phyloP scores from a whole-genome alignment of 352 stramenopile species.

The Phytophthora sansomeana region DNA sequence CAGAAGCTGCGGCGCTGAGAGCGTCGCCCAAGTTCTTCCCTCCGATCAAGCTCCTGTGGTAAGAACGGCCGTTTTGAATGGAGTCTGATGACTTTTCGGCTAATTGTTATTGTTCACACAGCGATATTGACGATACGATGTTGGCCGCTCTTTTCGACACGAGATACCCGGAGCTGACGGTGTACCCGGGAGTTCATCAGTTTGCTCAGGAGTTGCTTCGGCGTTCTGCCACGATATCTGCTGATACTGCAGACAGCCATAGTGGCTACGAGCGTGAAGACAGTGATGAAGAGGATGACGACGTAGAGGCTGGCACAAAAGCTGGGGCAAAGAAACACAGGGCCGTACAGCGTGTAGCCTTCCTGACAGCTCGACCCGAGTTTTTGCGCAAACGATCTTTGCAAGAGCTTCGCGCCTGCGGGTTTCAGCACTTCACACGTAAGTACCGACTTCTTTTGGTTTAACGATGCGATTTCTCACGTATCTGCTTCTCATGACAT shows the following conservation, averaged over 20 bases:
- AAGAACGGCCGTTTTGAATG: background rate
- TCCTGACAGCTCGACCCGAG: constrained; percentile 79
- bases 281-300: constrained; percentile 34
- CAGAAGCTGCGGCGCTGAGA: constrained; percentile 46
- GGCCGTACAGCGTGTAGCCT: constrained; percentile 62
- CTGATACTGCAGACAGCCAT: constrained; percentile 25
- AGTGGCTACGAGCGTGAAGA: constrained; percentile 39
- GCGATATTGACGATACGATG: constrained; percentile 87
- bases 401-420: constrained; percentile 67
- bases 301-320: constrained; percentile 24
- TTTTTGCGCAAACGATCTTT: constrained; percentile 71
- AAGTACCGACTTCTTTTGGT: background rate
- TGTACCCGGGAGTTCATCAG: constrained; percentile 86
- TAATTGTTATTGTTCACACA: constrained; percentile 25
- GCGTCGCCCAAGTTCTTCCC: constrained; percentile 43
- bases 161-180: constrained; percentile 81
- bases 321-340: constrained; percentile 24
- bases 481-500: background rate
- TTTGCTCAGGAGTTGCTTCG: constrained; percentile 80
- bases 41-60: constrained; percentile 81
- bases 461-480: background rate
- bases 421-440: constrained; percentile 84
- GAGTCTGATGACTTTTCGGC: background rate
- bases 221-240: constrained; percentile 33
- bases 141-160: constrained; percentile 81